Conservation (phyloP, 2,329 filamentous ascomycete genomes). For the Mycosphaerella sp. region DNA sequence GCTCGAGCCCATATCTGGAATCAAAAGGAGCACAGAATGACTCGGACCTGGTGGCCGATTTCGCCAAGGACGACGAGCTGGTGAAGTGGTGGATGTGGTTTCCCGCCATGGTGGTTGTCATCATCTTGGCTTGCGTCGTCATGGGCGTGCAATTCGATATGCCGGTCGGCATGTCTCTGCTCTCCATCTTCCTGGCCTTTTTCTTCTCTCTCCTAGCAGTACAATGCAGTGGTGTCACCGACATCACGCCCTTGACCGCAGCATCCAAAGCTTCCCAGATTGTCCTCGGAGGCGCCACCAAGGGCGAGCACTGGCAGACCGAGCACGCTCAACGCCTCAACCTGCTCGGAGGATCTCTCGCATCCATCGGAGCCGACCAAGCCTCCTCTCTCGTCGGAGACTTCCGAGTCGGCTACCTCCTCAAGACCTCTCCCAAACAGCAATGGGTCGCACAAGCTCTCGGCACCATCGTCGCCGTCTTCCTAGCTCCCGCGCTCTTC, state of each 20-base stretch:
- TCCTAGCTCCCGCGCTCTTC: conserved; percentile 61
- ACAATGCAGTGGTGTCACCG: conserved; percentile 49
- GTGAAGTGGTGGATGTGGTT: conserved; percentile 51
- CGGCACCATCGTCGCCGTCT: conserved; percentile 58
- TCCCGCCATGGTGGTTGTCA: conserved; percentile 42
- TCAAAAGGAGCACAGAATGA: conserved; percentile 36
- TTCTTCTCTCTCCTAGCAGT: conserved; percentile 57
- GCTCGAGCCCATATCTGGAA: conserved; percentile 38
- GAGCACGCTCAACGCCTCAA: conserved; percentile 57
- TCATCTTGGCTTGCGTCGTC: conserved; percentile 45
- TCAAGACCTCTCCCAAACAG: conserved; percentile 57
- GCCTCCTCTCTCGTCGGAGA: conserved; percentile 52
- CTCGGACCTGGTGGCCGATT: conserved; percentile 46
- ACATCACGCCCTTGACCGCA: conserved; percentile 59
- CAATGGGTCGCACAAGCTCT: conserved; percentile 62
- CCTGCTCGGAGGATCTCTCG: conserved; percentile 53
- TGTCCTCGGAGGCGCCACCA: conserved; percentile 59
- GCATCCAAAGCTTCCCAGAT: conserved; percentile 64
- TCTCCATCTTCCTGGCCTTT: conserved; percentile 53
- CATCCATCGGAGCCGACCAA: conserved; percentile 37
- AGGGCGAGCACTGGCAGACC: conserved; percentile 46
- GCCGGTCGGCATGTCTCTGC: conserved; percentile 51
- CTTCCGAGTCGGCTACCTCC: conserved; percentile 62
- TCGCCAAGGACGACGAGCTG: conserved; percentile 42
- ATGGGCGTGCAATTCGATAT: conserved; percentile 51